phyloP scores from a whole-genome alignment of 2,329 filamentous ascomycete species.

The Colletotrichum lindemuthianum region DNA sequence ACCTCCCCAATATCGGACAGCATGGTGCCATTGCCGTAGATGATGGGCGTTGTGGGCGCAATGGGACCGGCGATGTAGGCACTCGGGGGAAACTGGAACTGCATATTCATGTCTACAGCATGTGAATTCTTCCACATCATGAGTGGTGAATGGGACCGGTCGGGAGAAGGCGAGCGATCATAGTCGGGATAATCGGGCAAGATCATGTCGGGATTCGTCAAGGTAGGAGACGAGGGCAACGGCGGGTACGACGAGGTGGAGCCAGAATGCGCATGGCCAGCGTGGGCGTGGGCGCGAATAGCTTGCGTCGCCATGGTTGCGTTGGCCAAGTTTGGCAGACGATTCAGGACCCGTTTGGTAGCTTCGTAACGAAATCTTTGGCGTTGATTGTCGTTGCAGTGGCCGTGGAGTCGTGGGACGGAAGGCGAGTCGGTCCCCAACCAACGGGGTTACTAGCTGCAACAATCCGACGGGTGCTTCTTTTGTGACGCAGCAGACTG shows the following conservation, averaged over 20 bases:
- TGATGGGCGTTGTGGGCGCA: conserved; percentile 70
- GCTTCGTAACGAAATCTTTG: conserved; percentile 15
- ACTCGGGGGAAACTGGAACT: conserved; percentile 54
- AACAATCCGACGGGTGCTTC: conserved; percentile 18
- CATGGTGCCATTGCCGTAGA: conserved; percentile 77
- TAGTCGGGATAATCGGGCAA: conserved; percentile 83
- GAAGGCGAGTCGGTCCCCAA: conserved; percentile 15
- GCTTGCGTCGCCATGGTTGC: conserved; percentile 46
- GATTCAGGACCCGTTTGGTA: conserved; percentile 9
- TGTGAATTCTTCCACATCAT: conserved; percentile 62
- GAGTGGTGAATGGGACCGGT: conserved; percentile 62
- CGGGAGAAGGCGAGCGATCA: conserved; percentile 63
- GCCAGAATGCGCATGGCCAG: conserved; percentile 37
- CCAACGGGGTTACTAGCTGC: conserved; percentile 16
- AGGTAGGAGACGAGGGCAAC: conserved; percentile 79
- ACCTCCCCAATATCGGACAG: conserved; percentile 72
- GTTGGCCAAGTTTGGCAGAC: conserved; percentile 19
- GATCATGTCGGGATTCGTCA: conserved; percentile 96
- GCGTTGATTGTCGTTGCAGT: conserved; percentile 31
- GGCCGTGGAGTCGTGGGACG: conserved; percentile 24
- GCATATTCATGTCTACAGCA: conserved; percentile 47
- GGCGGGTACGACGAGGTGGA: conserved; percentile 52
- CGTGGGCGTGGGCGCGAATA: conserved; percentile 32
- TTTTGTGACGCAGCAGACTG: conserved; percentile 5
- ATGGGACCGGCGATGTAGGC: conserved; percentile 56